Evolutionary conservation across 2,329 filamentous ascomycete species (phyloP).

Genomic region (Claviceps pazoutovae): DNA sequence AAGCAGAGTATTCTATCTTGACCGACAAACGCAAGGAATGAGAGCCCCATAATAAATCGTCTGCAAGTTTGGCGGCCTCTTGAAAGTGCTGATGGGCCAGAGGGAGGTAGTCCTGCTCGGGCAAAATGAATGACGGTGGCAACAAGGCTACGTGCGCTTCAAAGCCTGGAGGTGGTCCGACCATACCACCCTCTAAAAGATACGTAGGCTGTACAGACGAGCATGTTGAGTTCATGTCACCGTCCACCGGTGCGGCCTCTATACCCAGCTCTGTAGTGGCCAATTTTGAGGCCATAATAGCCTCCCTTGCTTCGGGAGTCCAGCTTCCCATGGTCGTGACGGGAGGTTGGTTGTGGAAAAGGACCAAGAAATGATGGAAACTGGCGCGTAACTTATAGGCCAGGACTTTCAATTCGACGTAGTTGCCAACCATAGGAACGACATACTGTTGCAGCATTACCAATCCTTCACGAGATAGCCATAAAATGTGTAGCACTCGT

Average conservation of each 20-base stretch:
- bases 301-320: conserved; percentile 30
- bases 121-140: conserved; percentile 63
- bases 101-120: conserved; percentile 66
- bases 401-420: conserved; percentile 74
- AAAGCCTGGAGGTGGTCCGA: conserved; percentile 43
- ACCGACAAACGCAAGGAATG: conserved; percentile 82
- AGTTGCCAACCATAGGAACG: conserved; percentile 67
- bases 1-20: conserved; percentile 84
- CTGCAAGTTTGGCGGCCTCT: conserved; percentile 61
- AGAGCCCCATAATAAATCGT: conserved; percentile 65
- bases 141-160: conserved; percentile 23
- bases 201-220: conserved; percentile 35
- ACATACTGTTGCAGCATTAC: conserved; percentile 80
- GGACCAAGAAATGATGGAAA: conserved; percentile 91
- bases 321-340: conserved; percentile 48
- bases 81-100: conserved; percentile 70
- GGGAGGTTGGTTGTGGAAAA: conserved; percentile 84
- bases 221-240: conserved; percentile 26
- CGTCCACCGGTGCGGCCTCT: conserved; percentile 26
- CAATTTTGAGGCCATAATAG: conserved; percentile 17
- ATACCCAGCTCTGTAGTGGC: conserved; percentile 31
- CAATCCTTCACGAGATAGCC: conserved; percentile 84
- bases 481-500: conserved; percentile 79
- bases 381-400: conserved; percentile 85
- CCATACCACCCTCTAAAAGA: conserved; percentile 42